A percentile compares a stretch with the other conserved stretches of the same genome.
These are phyloP conservation scores for Emmonsia crescens DNA, from an alignment of 2,329 filamentous ascomycete species.

Conservation along the genomic window DNA sequence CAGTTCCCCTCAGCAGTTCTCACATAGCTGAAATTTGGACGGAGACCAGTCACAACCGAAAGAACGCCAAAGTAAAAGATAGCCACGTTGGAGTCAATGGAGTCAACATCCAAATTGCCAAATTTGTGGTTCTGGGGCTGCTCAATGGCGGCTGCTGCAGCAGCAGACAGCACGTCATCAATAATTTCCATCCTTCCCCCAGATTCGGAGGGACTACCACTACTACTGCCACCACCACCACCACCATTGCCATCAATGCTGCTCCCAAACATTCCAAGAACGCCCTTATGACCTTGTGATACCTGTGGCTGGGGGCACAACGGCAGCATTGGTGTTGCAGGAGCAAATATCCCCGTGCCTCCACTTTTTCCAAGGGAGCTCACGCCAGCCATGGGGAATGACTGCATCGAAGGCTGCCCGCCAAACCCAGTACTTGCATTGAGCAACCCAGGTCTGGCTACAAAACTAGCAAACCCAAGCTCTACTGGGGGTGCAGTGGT, in stretches of 20 bases:
- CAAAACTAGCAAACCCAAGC: background rate
- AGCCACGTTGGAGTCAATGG: conserved; percentile 13
- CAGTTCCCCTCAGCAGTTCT: conserved; percentile 14
- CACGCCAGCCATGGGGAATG: background rate
- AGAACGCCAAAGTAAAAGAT: conserved; percentile 27
- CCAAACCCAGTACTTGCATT: background rate
- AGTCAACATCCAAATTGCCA: conserved; percentile 6
- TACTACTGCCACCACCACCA: too few relatives aligned
- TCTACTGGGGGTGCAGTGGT: background rate
- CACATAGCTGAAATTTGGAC: conserved; percentile 19
- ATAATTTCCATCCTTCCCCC: background rate
- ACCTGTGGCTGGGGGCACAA: background rate
- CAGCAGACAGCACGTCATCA: background rate
- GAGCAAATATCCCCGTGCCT: background rate
- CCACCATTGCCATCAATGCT: background rate
- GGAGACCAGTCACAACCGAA: conserved; percentile 16
- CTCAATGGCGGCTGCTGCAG: background rate
- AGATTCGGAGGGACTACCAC: background rate
- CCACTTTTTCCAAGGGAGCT: background rate
- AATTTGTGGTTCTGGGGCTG: background rate
- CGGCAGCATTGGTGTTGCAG: background rate
- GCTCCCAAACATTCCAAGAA: background rate
- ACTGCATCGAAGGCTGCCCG: background rate
- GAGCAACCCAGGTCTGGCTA: background rate
- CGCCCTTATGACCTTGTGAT: background rate